Evolutionary conservation across 1,139 yeast species (phyloP).

Genomic region (Pichiaceae sp.): DNA sequence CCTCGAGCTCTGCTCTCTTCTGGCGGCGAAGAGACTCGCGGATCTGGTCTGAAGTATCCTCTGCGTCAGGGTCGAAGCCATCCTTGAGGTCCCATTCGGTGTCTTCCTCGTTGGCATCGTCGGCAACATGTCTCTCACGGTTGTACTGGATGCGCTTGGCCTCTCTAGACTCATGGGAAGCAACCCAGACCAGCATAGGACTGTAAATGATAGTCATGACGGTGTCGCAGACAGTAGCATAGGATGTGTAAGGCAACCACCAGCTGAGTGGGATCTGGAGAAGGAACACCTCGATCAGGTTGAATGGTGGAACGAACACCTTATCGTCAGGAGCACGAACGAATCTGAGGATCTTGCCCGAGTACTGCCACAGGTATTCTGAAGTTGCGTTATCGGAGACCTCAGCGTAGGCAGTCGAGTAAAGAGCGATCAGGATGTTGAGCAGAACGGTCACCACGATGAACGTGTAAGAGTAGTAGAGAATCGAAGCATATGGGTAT

Average conservation of each 20-base stretch:
- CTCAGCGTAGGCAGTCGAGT: slow-evolving; percentile 74
- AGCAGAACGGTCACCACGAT: slow-evolving; percentile 64
- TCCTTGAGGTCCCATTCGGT: slow-evolving; percentile 80
- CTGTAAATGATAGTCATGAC: slow-evolving; percentile 61
- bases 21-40: slow-evolving; percentile 38
- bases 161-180: slow-evolving; percentile 52
- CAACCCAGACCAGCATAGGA: slow-evolving; percentile 55
- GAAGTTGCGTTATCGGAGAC: slow-evolving; percentile 78
- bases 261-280: slow-evolving; percentile 32
- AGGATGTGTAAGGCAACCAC: slow-evolving; percentile 23
- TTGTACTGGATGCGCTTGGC: slow-evolving; percentile 71
- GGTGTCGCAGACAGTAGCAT: slow-evolving; percentile 18
- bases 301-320: slow-evolving; percentile 81
- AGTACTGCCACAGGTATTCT: slow-evolving; percentile 78
- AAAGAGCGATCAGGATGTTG: slow-evolving; percentile 77
- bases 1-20: slow-evolving; percentile 57
- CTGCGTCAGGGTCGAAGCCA: slow-evolving; percentile 48
- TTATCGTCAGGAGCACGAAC: slow-evolving; percentile 85
- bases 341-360: slow-evolving; percentile 75
- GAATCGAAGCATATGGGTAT: slow-evolving; percentile 73
- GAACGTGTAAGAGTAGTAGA: slow-evolving; percentile 72
- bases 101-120: slow-evolving; percentile 76
- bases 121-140: slow-evolving; percentile 54
- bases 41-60: slow-evolving; percentile 24
- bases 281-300: slow-evolving; percentile 55